Evolutionary conservation across 139 green algal genomes (phyloP).

Genomic region (Picochlorum sp.): DNA sequence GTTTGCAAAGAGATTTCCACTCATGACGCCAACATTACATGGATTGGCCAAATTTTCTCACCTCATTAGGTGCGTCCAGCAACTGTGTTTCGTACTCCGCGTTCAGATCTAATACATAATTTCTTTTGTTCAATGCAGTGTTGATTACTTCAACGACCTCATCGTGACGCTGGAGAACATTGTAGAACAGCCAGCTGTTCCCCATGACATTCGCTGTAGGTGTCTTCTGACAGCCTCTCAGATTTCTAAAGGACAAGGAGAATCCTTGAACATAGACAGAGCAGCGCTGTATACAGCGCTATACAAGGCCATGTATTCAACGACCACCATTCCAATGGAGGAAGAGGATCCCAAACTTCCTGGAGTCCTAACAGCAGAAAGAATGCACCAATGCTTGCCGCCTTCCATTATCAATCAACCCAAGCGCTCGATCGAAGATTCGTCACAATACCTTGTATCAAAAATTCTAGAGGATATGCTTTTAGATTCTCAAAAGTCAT

Average conservation of each 20-base stretch:
- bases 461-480: conserved; percentile 16
- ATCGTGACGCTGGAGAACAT: conserved; percentile 45
- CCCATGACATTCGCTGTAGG: conserved; percentile 45
- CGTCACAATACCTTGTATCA: not conserved
- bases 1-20: conserved; percentile 39
- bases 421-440: not conserved
- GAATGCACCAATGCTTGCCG: not conserved
- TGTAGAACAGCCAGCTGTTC: conserved; percentile 34
- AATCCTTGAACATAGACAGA: conserved; percentile 63
- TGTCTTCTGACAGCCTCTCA: conserved; percentile 45
- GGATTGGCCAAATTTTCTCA: conserved; percentile 58
- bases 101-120: not conserved
- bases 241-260: conserved; percentile 49
- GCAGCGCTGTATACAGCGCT: conserved; percentile 45
- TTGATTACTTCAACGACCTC: conserved; percentile 75
- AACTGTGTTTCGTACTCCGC: no score
- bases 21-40: conserved; percentile 54
- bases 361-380: not conserved
- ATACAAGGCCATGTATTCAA: conserved; percentile 42
- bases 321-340: conserved; percentile 22
- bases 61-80: conserved; percentile 34
- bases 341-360: conserved; percentile 14
- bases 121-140: conserved; percentile 13
- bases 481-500: conserved; percentile 27
- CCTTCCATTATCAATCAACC: not conserved